phyloP scores from a whole-genome alignment of 352 stramenopile species.

The Globisporangium cystogenes region DNA sequence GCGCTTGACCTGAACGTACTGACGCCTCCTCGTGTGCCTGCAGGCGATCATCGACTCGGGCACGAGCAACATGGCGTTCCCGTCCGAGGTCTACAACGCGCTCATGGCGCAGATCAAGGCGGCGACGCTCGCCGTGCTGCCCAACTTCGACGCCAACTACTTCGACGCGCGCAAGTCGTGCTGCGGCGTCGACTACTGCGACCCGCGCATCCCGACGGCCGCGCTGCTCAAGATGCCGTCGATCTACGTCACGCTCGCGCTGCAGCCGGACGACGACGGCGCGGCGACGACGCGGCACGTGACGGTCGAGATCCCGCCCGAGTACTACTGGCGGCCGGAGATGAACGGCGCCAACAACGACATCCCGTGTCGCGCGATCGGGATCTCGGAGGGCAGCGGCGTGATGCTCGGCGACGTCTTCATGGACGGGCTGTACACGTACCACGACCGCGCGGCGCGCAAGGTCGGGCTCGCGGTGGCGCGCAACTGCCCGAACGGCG shows the following conservation, averaged over 20 bases:
- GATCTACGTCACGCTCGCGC: conserved; percentile 71
- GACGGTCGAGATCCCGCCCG: conserved; percentile 71
- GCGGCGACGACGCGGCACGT: conserved; percentile 30
- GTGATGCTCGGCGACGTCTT: conserved; percentile 81
- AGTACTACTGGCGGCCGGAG: conserved; percentile 82
- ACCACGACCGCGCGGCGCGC: conserved; percentile 58
- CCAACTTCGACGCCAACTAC: conserved; percentile 60
- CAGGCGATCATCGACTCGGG: conserved; percentile 80
- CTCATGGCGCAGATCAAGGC: conserved; percentile 62
- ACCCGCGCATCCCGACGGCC: conserved; percentile 42
- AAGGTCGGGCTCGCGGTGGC: conserved; percentile 64
- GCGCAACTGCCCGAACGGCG: conserved; percentile 71
- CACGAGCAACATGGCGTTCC: conserved; percentile 79
- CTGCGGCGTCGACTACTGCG: conserved; percentile 65
- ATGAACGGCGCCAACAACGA: conserved; percentile 58
- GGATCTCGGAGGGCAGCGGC: conserved; percentile 65
- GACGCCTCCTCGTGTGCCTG: not conserved
- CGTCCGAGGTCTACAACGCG: conserved; percentile 66
- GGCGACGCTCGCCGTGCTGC: conserved; percentile 48
- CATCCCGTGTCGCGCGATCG: conserved; percentile 58
- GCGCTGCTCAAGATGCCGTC: conserved; percentile 59
- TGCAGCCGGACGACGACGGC: conserved; percentile 37
- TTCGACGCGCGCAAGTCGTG: conserved; percentile 69
- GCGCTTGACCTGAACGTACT: too few relatives aligned
- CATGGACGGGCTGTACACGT: conserved; percentile 76